These are phyloP conservation scores for Musa acuminata DNA, from an alignment of 176 grass and related monocot species.

Conservation along the genomic window DNA sequence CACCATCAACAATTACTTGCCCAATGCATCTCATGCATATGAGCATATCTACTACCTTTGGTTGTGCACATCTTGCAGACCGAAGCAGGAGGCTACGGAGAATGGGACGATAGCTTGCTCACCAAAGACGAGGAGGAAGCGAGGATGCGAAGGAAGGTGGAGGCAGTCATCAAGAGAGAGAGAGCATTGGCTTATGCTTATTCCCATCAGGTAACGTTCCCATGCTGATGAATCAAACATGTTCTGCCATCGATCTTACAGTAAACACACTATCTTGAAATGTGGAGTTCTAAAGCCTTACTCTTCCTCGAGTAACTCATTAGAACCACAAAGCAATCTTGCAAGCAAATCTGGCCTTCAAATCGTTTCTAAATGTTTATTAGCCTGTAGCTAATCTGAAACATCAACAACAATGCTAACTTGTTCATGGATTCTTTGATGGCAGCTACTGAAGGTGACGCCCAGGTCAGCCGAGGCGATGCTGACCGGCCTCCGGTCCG, in stretches of 20 bases:
- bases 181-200: conserved; percentile 81
- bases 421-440: no score
- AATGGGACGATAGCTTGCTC: conserved; percentile 62
- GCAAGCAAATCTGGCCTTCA: no score
- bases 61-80: background rate
- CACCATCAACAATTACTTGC: background rate
- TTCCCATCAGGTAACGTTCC: conserved; percentile 64
- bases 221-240: background rate
- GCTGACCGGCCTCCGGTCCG: conserved; percentile 55
- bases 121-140: conserved; percentile 48
- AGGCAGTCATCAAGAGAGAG: conserved; percentile 85
- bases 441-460: conserved; percentile 44
- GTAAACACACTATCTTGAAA: background rate
- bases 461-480: conserved; percentile 53
- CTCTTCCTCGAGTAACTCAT: background rate
- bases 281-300: background rate
- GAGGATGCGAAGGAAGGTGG: conserved; percentile 57
- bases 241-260: no score
- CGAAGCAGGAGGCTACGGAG: conserved; percentile 20
- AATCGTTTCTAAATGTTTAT: no score
- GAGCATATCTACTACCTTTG: background rate
- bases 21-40: background rate
- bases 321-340: background rate
- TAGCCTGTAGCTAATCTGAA: no score
- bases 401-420: no score